Evolutionary conservation across 306 rosid genomes (phyloP), one percentile per base, ranked within the genome.

Genomic region (Pterocarpus macrocarpus): DNA sequence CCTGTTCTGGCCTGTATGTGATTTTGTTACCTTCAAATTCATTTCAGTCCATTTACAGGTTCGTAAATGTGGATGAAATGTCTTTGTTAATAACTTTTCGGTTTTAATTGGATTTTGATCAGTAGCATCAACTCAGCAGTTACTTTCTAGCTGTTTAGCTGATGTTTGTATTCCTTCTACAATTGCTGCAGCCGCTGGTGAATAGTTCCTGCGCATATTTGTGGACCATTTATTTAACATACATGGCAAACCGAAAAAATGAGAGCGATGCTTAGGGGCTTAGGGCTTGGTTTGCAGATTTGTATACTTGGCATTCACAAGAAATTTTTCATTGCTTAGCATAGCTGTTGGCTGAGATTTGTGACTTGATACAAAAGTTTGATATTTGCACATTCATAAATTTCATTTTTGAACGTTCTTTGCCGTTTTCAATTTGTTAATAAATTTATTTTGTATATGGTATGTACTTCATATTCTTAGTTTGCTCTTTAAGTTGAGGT

Each of bases 201-300:
- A 93, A 87, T 83, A 90, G 94, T 83, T 86, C 90, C 5, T 93
- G 83, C 7, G 57, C 96, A 5, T 93, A 91, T 53, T 11, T 90
- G 61, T 93, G 97, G 97, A 88, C 91, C 57, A 82, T 93, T 69
- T 93, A 90, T 80, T 84, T 93, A 88, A 87, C 97, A 22, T 93
- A 90, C 83, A 90, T 87, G 96, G 97, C 97, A n/a, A 91, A 87
- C 87, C 86, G 88, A 50, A 58, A 71, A 59, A 82, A 30, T 4
- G 86, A 59, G 49, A 62, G 17, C 45, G 1, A 61, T 44, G 78
- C 57, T 12, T 50, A 3, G 22, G 28, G 61, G 12, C 49, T n/a
- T 82, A 84, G 85, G 53, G 43, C 22, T 78, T 66, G 34, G 50
- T 52, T 69, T n/a, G 52, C 50, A 69, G 38, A 59, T 14, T 36